Conservation (phyloP, 148 eudicot species). For the Vaccinium darrowii region DNA sequence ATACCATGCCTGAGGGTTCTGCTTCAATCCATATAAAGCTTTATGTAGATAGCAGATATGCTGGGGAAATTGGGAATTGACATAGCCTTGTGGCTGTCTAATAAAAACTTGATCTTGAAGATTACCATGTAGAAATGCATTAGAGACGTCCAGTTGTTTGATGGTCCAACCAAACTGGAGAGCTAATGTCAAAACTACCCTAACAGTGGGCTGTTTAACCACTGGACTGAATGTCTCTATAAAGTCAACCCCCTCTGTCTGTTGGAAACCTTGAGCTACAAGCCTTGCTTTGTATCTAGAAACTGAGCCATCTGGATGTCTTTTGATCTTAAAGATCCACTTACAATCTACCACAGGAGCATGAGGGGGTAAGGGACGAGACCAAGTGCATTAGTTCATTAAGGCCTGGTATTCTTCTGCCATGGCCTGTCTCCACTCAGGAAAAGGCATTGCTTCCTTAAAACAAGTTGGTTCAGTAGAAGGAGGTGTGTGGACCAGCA, state of each 20-base stretch:
- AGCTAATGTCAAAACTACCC: background rate
- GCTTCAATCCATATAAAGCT: background rate
- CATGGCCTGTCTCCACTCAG: no score
- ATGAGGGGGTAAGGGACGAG: background rate
- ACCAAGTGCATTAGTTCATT: background rate
- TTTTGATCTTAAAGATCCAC: no score
- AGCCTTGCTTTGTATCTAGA: no score
- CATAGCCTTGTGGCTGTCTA: no score
- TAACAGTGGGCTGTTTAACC: background rate
- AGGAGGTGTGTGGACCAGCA: no score
- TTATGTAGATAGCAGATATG: no score
- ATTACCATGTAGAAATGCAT: background rate
- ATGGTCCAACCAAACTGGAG: background rate
- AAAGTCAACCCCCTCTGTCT: no score
- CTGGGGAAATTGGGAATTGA: no score
- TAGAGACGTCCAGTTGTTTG: background rate
- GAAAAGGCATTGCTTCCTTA: background rate
- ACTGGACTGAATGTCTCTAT: background rate
- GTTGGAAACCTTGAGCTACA: no score
- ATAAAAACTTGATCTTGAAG: background rate
- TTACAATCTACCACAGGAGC: background rate
- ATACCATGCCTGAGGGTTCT: background rate
- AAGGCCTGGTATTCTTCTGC: no score
- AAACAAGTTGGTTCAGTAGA: no score
- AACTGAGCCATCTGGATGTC: no score